Percentiles rank a stretch among this genome's conserved stretches.
Conservation (phyloP, 1,284 basidiomycete species). For the Trichosporon sp. region DNA sequence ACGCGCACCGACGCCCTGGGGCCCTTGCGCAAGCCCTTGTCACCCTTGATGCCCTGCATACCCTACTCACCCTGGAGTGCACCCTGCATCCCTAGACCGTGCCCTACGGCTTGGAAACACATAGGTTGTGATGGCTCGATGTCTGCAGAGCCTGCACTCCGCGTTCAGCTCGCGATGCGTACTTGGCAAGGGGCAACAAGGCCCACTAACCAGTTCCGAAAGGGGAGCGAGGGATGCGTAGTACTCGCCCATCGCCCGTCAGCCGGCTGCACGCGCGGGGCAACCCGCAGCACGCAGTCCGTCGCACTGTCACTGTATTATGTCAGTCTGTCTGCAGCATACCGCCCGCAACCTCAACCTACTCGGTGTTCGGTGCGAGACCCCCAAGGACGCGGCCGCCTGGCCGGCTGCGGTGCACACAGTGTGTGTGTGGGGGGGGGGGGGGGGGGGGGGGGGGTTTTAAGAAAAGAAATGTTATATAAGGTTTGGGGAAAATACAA, state of each 20-base stretch:
- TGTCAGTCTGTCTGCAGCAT: background rate
- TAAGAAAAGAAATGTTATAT: too few relatives aligned
- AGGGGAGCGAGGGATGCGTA: background rate
- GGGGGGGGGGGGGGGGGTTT: background rate
- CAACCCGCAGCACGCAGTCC: background rate
- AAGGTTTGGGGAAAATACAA: too few relatives aligned
- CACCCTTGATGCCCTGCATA: background rate
- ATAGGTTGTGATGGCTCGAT: background rate
- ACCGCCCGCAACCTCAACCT: background rate
- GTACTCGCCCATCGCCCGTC: background rate
- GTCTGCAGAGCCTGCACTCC: background rate
- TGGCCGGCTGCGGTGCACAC: background rate
- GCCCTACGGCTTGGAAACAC: background rate
- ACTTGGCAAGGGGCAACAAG: background rate
- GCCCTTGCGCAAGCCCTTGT: background rate
- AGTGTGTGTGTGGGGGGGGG: too few relatives aligned
- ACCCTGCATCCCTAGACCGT: background rate
- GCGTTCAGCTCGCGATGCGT: background rate
- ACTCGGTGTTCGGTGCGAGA: background rate
- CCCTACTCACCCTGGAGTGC: background rate
- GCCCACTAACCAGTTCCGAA: background rate
- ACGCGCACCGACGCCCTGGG: background rate
- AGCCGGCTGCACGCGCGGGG: background rate
- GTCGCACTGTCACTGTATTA: background rate
- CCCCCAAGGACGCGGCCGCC: background rate